Conservation (phyloP, 768 basidiomycete genomes). For the Suillus subaureus region DNA sequence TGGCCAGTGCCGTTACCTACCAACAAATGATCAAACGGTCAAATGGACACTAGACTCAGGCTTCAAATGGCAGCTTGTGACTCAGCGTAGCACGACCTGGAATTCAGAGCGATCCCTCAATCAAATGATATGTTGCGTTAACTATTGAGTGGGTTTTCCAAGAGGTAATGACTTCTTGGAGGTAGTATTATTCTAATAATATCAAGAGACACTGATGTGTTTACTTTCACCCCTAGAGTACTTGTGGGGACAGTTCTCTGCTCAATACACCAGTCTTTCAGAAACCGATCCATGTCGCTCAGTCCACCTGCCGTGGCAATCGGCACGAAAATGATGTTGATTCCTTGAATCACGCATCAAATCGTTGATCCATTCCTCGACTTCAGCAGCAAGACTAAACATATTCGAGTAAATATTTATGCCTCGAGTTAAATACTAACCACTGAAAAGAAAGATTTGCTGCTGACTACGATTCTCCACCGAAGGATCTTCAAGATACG, state of each 20-base stretch:
- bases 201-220: neutral
- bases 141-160: neutral
- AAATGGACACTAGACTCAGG: neutral
- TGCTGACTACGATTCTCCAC: neutral
- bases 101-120: neutral
- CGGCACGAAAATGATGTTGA: neutral
- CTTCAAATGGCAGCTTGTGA: neutral
- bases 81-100: neutral
- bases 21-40: neutral
- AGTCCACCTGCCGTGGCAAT: neutral
- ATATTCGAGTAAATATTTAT: neutral
- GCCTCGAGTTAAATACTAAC: neutral
- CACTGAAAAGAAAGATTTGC: neutral
- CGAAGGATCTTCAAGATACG: neutral
- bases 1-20: neutral
- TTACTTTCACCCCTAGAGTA: neutral
- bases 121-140: neutral
- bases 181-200: neutral
- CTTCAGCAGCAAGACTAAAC: neutral
- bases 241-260: neutral
- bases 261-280: neutral
- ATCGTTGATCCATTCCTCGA: conserved; percentile 1
- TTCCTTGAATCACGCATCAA: neutral
- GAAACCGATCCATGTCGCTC: neutral
- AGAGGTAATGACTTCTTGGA: neutral